Conservation (phyloP, 75 land plant species). For the Isoetes taiwanensis region DNA sequence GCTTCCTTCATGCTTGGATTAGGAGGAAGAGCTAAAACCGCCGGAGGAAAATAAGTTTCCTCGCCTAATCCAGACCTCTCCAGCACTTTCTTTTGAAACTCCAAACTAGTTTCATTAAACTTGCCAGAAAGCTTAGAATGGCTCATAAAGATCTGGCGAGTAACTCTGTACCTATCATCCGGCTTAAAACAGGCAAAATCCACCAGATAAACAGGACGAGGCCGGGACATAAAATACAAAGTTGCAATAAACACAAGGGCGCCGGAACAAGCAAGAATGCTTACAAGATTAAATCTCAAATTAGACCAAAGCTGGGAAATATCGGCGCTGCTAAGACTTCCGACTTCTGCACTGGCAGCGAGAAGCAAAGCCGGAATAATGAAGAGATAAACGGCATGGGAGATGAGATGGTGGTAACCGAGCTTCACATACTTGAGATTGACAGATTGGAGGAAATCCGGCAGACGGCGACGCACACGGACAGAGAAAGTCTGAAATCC, state of each 20-base stretch:
- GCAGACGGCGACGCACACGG: constrained; percentile 36
- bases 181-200: constrained; percentile 66
- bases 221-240: constrained; percentile 34
- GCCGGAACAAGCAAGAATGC: constrained; percentile 29
- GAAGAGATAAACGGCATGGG: constrained; percentile 29
- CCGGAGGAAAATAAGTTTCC: constrained; percentile 1
- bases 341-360: constrained; percentile 18
- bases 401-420: constrained; percentile 39
- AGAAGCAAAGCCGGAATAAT: constrained; percentile 18
- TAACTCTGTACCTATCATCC: constrained; percentile 1
- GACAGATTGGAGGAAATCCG: constrained; percentile 48
- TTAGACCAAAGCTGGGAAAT: constrained; percentile 48
- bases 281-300: constrained; percentile 27
- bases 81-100: not conserved
- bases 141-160: not conserved
- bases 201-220: constrained; percentile 46
- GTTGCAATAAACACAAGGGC: constrained; percentile 16
- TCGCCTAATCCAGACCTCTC: constrained; percentile 4
- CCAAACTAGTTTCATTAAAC: not conserved
- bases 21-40: not conserved
- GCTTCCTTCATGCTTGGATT: constrained; percentile 5
- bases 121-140: not conserved
- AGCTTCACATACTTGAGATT: constrained; percentile 61
- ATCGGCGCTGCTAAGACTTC: not conserved
- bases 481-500: constrained; percentile 28